Conservation (phyloP, 345 rosid species). For the Eutrema japonicum region DNA sequence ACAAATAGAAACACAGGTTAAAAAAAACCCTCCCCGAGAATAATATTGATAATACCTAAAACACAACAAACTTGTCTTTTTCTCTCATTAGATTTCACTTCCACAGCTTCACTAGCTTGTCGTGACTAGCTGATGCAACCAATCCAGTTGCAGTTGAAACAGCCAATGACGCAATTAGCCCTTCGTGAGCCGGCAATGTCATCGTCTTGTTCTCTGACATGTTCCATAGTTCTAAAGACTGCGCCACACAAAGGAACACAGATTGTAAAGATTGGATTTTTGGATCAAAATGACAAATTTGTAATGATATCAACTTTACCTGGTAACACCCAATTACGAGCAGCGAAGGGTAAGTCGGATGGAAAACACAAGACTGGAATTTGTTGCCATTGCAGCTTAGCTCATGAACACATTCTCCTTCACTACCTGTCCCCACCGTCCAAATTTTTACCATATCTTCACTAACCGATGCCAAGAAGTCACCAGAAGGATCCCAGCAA, state of each 20-base stretch:
- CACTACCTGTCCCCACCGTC: constrained; percentile 82
- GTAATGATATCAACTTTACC: constrained; percentile 50
- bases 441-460: constrained; percentile 95
- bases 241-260: constrained; percentile 28
- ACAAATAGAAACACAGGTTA: constrained; percentile 10
- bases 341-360: constrained; percentile 68
- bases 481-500: constrained; percentile 94
- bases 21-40: neutral
- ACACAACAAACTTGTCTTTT: constrained; percentile 29
- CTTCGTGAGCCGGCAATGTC: constrained; percentile 80
- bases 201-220: constrained; percentile 80
- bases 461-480: constrained; percentile 83
- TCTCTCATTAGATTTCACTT: constrained; percentile 47
- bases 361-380: constrained; percentile 89
- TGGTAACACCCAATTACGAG: constrained; percentile 95
- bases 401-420: constrained; percentile 88
- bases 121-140: constrained; percentile 97
- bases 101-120: constrained; percentile 90
- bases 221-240: constrained; percentile 97
- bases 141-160: constrained; percentile 72
- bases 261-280: neutral
- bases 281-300: neutral
- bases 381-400: constrained; percentile 88
- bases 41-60: constrained; percentile 21
- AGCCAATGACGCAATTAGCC: constrained; percentile 75